A percentile compares a stretch with the other conserved stretches of the same genome.
Evolutionary conservation across 352 stramenopile species (phyloP).

Genomic region (Globisporangium acanthophoron): DNA sequence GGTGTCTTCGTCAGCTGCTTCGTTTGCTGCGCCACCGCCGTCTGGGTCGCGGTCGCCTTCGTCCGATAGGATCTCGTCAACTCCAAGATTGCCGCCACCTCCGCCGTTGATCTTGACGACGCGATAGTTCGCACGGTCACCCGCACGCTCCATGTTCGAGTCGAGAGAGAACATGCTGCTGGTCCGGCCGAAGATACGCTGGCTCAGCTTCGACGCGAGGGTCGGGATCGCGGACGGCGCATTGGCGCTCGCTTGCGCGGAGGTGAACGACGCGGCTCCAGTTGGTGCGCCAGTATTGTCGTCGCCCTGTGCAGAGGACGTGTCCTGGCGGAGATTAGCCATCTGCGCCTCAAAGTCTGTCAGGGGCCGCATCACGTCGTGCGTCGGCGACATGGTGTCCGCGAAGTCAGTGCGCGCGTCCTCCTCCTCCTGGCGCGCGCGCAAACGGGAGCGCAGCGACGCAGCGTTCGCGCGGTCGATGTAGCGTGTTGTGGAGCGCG

Average conservation of each 20-base stretch:
- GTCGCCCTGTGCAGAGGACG: conserved; percentile 4
- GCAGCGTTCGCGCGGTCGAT: conserved; percentile 68
- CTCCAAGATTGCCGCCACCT: neutral
- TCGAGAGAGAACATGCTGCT: conserved; percentile 63
- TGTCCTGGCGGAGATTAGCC: conserved; percentile 11
- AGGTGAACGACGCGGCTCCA: conserved; percentile 12
- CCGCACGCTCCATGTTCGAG: conserved; percentile 20
- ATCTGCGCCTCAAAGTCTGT: conserved; percentile 60
- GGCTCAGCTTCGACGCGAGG: conserved; percentile 28
- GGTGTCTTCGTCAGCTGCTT: conserved; percentile 5
- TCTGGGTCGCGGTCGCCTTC: conserved; percentile 8
- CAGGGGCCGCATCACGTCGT: conserved; percentile 14
- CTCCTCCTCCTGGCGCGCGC: conserved; percentile 47
- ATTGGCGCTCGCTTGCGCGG: conserved; percentile 1
- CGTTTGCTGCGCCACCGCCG: neutral
- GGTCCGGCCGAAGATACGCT: conserved; percentile 26
- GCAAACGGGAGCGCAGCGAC: conserved; percentile 47
- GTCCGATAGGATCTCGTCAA: conserved; percentile 12
- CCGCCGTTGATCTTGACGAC: conserved; percentile 72
- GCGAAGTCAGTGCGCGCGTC: conserved; percentile 26
- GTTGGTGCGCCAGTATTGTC: conserved; percentile 2
- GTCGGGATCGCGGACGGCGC: conserved; percentile 6
- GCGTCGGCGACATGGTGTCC: conserved; percentile 24
- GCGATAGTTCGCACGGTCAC: conserved; percentile 45
- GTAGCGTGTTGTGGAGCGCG: conserved; percentile 66